Base-by-base conservation (phyloP, 2,329 filamentous ascomycete genomes). In the Aspergillus uvarum region DNA sequence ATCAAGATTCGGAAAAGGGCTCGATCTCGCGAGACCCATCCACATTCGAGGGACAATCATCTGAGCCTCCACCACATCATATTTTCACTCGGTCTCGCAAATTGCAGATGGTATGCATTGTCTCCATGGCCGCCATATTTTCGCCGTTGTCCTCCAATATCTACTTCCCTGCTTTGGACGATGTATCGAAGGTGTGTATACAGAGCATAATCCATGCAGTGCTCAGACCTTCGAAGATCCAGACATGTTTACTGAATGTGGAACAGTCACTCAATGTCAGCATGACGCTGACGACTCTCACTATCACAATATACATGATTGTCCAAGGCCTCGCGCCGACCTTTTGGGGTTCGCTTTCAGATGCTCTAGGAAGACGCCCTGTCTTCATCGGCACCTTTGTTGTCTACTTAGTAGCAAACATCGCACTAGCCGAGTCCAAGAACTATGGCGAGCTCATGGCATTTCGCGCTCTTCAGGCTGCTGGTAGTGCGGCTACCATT, bases 261-360 rank as follows among this genome's bases (percentile, higher is more conserved):
- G n/a, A 19, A 47, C 38, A 54, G 53, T 55, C 53, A 19, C 53
- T 75, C 7, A 29, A 68, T 35, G 58, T 73, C 47, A 72, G 67
- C 7, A 67, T 69, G 53, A 63, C 70, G 12, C 59, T 73, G 2
- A 65, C 72, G 19, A 74, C 70, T 12, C 61, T 77, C n/a, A 77
- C 76, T 1, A 68, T 77, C 19, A 77, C 76, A 0, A 61, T 74
- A 38, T 85, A 84, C 63, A 79, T 82, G 69, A 74, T 83, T 53
- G 71, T 83, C 4, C 82, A 84, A 69, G 83, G 80, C 5, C 67
- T 84, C 16, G 77, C 80, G 3, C 81, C 82, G 0, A 72, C 77
- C 4, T 72, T 84, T 54, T 83, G 80, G 78, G 80, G 78, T 7
- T 76, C 80, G 0, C 69, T 84, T 8, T 80, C 81, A 0, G 82